Conservation (phyloP, 306 rosid genomes). For the Cotoneaster glaucophyllus region DNA sequence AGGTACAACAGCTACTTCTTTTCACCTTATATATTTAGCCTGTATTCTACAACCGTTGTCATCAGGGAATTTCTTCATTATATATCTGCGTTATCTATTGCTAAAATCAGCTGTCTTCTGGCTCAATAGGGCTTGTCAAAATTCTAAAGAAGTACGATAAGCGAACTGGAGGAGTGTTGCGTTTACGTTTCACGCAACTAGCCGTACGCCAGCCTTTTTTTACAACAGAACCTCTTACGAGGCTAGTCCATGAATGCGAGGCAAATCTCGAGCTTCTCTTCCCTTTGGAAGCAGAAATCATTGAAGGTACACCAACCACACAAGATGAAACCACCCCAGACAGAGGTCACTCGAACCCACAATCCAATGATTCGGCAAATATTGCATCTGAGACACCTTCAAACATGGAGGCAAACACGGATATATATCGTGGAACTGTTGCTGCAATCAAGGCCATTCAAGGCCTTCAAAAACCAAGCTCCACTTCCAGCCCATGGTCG, state of each 20-base stretch:
- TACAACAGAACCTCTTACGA: slow-evolving; percentile 74
- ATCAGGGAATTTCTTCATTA: neutral
- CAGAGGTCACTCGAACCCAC: slow-evolving; percentile 12
- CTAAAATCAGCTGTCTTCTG: slow-evolving; percentile 16
- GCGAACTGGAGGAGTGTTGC: slow-evolving; percentile 79
- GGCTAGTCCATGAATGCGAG: slow-evolving; percentile 78
- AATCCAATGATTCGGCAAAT: slow-evolving; percentile 13
- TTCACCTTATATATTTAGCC: slow-evolving; percentile 1
- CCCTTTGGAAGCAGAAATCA: slow-evolving; percentile 80
- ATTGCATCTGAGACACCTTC: slow-evolving; percentile 35
- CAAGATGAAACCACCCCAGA: slow-evolving; percentile 8
- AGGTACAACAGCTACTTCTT: slow-evolving; percentile 36
- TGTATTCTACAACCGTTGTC: neutral
- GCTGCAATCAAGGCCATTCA: slow-evolving; percentile 87
- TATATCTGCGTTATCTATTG: neutral
- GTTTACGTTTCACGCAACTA: slow-evolving; percentile 70
- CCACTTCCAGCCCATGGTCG: slow-evolving; percentile 76
- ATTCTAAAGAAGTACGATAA: slow-evolving; percentile 93
- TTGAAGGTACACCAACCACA: slow-evolving; percentile 45
- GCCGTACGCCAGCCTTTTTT: slow-evolving; percentile 81
- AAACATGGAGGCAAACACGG: slow-evolving; percentile 51
- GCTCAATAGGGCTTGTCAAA: slow-evolving; percentile 69
- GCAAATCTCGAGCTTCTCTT: slow-evolving; percentile 88
- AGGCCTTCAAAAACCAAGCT: slow-evolving; percentile 79
- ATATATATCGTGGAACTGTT: slow-evolving; percentile 66